Evolutionary conservation across 257 asterid species (phyloP).

Genomic region (Buddleja alternifolia): DNA sequence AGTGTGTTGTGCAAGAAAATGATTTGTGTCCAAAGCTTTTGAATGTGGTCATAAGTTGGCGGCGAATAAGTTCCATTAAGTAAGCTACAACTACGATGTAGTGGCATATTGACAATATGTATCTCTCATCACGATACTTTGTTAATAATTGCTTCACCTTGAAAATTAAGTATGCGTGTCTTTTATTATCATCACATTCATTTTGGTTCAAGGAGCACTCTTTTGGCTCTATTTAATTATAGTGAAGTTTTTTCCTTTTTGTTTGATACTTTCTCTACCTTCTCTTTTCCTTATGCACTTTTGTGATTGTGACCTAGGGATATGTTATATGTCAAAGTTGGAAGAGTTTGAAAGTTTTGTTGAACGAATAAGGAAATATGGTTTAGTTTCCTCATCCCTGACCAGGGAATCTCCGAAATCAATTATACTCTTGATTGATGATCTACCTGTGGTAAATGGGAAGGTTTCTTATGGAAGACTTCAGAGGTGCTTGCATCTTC

Average conservation of each 20-base stretch:
- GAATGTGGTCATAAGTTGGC: constrained; percentile 13
- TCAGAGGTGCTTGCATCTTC: constrained; percentile 74
- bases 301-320: constrained; percentile 58
- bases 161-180: background rate
- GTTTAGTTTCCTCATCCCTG: constrained; percentile 60
- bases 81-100: background rate
- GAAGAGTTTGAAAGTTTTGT: constrained; percentile 93
- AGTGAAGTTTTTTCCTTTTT: constrained; percentile 12
- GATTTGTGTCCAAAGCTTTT: constrained; percentile 14
- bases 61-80: background rate
- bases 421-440: constrained; percentile 82
- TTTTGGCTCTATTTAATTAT: constrained; percentile 11
- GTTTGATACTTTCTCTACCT: constrained; percentile 18
- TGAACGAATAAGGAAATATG: constrained; percentile 84
- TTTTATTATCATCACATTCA: constrained; percentile 4
- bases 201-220: constrained; percentile 8
- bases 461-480: constrained; percentile 67
- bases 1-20: background rate
- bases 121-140: background rate
- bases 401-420: constrained; percentile 46
- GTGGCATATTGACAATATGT: background rate
- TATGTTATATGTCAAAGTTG: constrained; percentile 78
- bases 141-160: constrained; percentile 1
- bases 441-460: constrained; percentile 86
- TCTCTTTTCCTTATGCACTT: constrained; percentile 27